These are phyloP conservation scores for Metahyphopichia silvanorum DNA, from an alignment of 805 yeast species.

Conservation along the genomic window DNA sequence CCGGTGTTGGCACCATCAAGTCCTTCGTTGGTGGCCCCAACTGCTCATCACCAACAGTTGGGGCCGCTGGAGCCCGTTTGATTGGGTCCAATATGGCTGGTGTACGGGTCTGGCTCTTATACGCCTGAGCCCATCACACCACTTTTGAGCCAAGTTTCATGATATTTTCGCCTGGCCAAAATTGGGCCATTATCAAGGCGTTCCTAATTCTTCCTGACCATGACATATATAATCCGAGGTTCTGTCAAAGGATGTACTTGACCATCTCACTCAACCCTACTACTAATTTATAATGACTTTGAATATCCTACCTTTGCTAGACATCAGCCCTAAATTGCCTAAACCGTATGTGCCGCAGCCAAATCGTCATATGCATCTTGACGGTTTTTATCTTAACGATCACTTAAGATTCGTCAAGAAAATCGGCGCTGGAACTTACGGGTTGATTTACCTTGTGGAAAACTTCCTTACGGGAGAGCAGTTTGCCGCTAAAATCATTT, in stretches of 20 bases:
- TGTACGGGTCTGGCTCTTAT: too few relatives aligned
- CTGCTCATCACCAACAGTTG: too few relatives aligned
- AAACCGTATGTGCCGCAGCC: slow-evolving; percentile 1
- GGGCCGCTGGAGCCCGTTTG: too few relatives aligned
- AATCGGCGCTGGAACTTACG: slow-evolving; percentile 85
- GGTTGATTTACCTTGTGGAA: slow-evolving; percentile 68
- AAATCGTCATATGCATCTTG: slow-evolving; percentile 9
- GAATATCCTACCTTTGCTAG: slow-evolving; percentile 11
- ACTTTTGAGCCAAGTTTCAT: too few relatives aligned
- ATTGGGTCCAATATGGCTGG: too few relatives aligned
- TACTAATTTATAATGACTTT: not conserved
- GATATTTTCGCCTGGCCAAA: too few relatives aligned
- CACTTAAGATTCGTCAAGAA: slow-evolving; percentile 44
- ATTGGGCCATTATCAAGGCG: too few relatives aligned
- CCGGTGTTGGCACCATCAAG: too few relatives aligned
- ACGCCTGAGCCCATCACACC: too few relatives aligned
- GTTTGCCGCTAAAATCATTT: slow-evolving; percentile 71
- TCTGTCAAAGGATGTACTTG: not conserved
- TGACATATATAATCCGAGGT: not conserved
- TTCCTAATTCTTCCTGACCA: too few relatives aligned
- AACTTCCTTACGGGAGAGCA: slow-evolving; percentile 48
- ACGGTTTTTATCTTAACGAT: slow-evolving; percentile 23
- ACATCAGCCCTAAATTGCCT: slow-evolving; percentile 3
- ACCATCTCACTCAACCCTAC: slow-evolving; percentile 5
- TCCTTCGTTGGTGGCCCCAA: too few relatives aligned